phyloP scores from a whole-genome alignment of 2,329 filamentous ascomycete genomes.

The Coccinonectria pachysandricola region DNA sequence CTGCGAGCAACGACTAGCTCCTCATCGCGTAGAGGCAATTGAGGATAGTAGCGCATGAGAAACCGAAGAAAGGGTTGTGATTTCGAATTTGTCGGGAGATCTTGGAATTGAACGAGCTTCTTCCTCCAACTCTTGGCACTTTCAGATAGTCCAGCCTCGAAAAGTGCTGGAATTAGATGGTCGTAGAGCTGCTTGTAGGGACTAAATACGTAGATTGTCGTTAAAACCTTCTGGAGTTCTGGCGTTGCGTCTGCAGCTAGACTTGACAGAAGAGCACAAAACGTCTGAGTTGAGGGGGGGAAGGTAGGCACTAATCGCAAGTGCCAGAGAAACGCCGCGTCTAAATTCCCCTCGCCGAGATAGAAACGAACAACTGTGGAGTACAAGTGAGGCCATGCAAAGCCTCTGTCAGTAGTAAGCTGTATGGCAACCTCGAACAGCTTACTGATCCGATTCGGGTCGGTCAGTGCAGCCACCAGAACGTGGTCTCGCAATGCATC shows the following conservation, averaged over 20 bases:
- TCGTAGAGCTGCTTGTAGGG: conserved; percentile 38
- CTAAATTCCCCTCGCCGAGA: conserved; percentile 28
- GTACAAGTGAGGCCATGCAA: conserved; percentile 41
- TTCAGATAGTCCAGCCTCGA: conserved; percentile 32
- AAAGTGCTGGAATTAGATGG: conserved; percentile 40
- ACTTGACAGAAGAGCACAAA: conserved; percentile 32
- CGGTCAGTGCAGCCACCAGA: conserved; percentile 19
- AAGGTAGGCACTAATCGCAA: conserved; percentile 33
- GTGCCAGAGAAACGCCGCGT: conserved; percentile 37
- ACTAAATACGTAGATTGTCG: conserved; percentile 35
- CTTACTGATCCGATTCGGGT: conserved; percentile 14
- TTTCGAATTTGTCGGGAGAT: conserved; percentile 30
- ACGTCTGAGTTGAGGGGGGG: conserved; percentile 29
- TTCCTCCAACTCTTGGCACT: conserved; percentile 39
- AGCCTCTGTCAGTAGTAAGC: conserved; percentile 28
- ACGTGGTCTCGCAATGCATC: conserved; percentile 21
- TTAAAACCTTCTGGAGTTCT: conserved; percentile 29
- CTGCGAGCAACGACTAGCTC: conserved; percentile 22
- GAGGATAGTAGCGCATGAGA: conserved; percentile 34
- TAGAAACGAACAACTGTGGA: conserved; percentile 34
- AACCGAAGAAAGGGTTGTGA: conserved; percentile 39
- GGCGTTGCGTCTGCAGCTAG: conserved; percentile 30
- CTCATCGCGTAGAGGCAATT: conserved; percentile 24
- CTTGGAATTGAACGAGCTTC: conserved; percentile 28
- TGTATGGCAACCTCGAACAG: conserved; percentile 18